Evolutionary conservation across 2,329 filamentous ascomycete genomes (phyloP).

Genomic region (Beauveria caledonica): DNA sequence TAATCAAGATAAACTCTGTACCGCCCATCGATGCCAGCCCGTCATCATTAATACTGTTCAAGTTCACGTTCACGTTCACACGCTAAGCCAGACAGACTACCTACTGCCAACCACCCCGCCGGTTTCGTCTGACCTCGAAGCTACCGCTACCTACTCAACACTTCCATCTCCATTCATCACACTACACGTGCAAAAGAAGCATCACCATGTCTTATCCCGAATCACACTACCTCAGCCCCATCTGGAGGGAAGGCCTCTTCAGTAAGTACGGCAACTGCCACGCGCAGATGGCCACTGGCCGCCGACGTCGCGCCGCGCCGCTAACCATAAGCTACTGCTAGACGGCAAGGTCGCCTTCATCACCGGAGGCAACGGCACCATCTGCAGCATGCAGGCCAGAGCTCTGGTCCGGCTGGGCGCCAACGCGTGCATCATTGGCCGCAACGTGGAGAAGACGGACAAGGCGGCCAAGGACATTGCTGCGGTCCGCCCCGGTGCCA

Average conservation of each 20-base stretch:
- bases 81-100: not conserved
- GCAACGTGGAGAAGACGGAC: slow-evolving; percentile 84
- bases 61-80: not conserved
- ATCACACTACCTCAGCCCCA: slow-evolving; percentile 68
- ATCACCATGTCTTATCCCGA: slow-evolving; percentile 58
- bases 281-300: not conserved
- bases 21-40: not conserved
- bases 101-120: not conserved
- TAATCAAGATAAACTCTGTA: not conserved
- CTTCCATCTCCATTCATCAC: not conserved
- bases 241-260: slow-evolving; percentile 85
- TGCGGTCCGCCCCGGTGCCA: slow-evolving; percentile 66
- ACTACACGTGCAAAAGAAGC: not conserved
- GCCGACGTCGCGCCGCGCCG: not conserved
- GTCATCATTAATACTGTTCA: not conserved
- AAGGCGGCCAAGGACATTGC: slow-evolving; percentile 72
- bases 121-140: not conserved
- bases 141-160: not conserved
- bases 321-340: slow-evolving; percentile 25
- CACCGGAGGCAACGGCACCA: slow-evolving; percentile 86
- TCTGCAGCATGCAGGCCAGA: slow-evolving; percentile 89
- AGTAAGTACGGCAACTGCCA: slow-evolving; percentile 39
- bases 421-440: slow-evolving; percentile 87
- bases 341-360: slow-evolving; percentile 88
- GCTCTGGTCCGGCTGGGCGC: slow-evolving; percentile 87